phyloP scores from a whole-genome alignment of 345 rosid species.

The Anacardium occidentale region DNA sequence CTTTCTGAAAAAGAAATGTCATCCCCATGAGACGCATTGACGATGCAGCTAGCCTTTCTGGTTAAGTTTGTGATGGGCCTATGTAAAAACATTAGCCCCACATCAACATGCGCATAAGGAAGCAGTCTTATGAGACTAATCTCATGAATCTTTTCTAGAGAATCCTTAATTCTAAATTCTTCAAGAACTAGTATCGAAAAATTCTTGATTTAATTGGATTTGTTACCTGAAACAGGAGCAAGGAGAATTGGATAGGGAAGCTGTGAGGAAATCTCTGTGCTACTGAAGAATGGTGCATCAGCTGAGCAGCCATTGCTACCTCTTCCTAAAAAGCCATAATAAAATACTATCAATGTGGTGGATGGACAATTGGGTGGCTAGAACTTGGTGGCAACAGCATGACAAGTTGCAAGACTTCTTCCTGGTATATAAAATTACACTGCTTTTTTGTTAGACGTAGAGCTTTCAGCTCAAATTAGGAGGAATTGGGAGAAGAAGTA shows the following conservation, averaged over 20 bases:
- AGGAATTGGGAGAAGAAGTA: too few relatives aligned
- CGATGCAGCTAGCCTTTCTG: slow-evolving; percentile 69
- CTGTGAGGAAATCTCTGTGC: slow-evolving; percentile 74
- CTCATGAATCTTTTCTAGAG: slow-evolving; percentile 20
- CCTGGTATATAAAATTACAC: neutral
- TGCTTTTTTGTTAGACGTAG: too few relatives aligned
- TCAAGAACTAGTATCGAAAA: neutral
- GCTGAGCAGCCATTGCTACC: slow-evolving; percentile 47
- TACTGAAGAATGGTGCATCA: slow-evolving; percentile 58
- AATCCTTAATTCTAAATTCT: slow-evolving; percentile 21
- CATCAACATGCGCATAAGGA: too few relatives aligned
- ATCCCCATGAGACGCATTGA: slow-evolving; percentile 62
- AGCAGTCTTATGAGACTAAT: too few relatives aligned
- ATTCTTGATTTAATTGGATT: neutral
- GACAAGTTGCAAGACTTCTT: slow-evolving; percentile 26
- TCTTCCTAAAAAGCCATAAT: slow-evolving; percentile 48
- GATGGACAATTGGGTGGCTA: slow-evolving; percentile 67
- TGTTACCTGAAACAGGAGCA: slow-evolving; percentile 43
- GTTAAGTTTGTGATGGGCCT: slow-evolving; percentile 69
- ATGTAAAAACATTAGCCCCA: slow-evolving; percentile 16
- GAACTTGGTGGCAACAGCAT: slow-evolving; percentile 54
- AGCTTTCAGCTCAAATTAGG: too few relatives aligned
- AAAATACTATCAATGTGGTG: slow-evolving; percentile 75
- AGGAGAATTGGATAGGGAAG: slow-evolving; percentile 69
- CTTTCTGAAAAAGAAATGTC: slow-evolving; percentile 40